A percentile compares a stretch with the other conserved stretches of the same genome.
These are phyloP conservation scores for Talaromyces sp. DNA, from an alignment of 2,329 filamentous ascomycete species.

Conservation along the genomic window DNA sequence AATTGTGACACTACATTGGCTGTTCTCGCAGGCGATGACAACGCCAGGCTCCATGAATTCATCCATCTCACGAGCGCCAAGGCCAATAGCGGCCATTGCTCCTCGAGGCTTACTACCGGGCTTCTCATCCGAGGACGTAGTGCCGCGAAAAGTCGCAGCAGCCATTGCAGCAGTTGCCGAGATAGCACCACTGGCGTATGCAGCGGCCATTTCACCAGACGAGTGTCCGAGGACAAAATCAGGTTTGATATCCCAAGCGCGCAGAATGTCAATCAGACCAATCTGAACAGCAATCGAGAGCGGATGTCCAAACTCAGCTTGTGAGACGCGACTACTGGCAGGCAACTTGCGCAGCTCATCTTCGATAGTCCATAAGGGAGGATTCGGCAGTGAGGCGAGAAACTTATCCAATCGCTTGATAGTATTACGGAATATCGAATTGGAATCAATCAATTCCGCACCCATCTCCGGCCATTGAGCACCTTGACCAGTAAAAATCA, in stretches of 20 bases:
- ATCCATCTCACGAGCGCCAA: constrained; percentile 17
- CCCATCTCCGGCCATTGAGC: constrained; percentile 20
- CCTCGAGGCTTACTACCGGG: constrained; percentile 17
- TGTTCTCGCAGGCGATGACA: constrained; percentile 32
- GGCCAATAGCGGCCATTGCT: constrained; percentile 33
- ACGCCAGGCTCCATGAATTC: constrained; percentile 15
- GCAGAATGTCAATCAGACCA: constrained; percentile 31
- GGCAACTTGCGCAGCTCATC: not conserved
- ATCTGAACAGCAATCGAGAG: constrained; percentile 35
- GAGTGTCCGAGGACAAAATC: constrained; percentile 32
- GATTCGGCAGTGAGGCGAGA: not conserved
- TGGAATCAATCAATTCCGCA: not conserved
- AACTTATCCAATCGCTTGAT: not conserved
- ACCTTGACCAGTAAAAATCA: constrained; percentile 34
- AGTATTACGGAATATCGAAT: not conserved
- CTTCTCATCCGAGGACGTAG: constrained; percentile 6
- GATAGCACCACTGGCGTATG: constrained; percentile 30
- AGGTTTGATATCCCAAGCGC: constrained; percentile 24
- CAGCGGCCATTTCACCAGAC: constrained; percentile 36
- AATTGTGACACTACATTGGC: constrained; percentile 31
- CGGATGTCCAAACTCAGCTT: constrained; percentile 23
- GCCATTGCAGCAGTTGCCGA: constrained; percentile 18
- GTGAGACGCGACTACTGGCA: not conserved
- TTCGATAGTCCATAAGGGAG: not conserved
- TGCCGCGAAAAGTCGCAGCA: constrained; percentile 26